Base-by-base conservation (phyloP, 2,329 filamentous ascomycete genomes). In the Paecilomyces sp. region DNA sequence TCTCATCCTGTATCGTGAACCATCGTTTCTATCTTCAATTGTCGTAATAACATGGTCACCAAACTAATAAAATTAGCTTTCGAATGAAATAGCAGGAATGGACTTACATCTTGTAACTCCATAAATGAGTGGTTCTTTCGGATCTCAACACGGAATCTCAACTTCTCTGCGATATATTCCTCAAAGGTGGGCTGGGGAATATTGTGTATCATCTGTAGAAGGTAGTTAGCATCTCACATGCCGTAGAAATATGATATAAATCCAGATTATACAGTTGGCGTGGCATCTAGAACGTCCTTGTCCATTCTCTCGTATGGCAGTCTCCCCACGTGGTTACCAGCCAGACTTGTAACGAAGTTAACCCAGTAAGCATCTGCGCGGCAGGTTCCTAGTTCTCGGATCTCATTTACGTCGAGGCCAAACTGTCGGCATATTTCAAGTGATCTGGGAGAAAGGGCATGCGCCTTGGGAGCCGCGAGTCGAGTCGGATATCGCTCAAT, bases 111-210 rank as follows among this genome's bases (percentile, higher is more conserved):
- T 36, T 36, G 3, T 13, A 36, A 36, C 3, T 13, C 33, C 33
- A 36, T 2, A 36, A 36, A 36, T 5, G 33, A 36, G 33, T 36
- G 33, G 2, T 36, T 36, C 9, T 36, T 36, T 36, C 33, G 11
- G 15, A 36, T 36, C 15, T 36, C 33, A 13, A 36, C 8, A 36
- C 15, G 3, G 15, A 9, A 9, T 36, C 11, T 51, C 5, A 78
- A 53, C 13, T 63, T 56, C 3, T 64, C 57, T 2, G 70, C 66
- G 1, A 78, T 59, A 13, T 73, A 63, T n/a, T 75, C 63, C 54
- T 79, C 77, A 59, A 77, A 76, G 0, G 63, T 68, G 7, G 76
- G 76, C 50, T 79, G 75, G 0, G 76, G 73, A 5, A 79, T 74
- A 58, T 78, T 79, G 53, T 77, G 75, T 25, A 79, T 75, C 75